These are phyloP conservation scores for Salix udensis DNA, from an alignment of 345 rosid species.

Conservation along the genomic window DNA sequence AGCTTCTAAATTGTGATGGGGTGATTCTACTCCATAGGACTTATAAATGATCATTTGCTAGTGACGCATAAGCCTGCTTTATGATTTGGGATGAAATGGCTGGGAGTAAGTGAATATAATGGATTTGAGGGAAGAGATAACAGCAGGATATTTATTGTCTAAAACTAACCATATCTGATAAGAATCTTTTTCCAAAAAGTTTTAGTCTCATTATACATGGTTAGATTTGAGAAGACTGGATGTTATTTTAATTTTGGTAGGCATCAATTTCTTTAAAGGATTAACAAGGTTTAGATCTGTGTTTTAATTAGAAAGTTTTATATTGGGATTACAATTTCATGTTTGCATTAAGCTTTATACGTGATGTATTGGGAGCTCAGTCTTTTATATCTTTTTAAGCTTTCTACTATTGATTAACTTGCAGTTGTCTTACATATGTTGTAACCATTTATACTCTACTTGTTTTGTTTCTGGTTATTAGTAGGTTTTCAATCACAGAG, in stretches of 20 bases:
- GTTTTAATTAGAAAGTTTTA: not conserved
- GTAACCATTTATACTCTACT: constrained; percentile 13
- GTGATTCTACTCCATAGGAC: not conserved
- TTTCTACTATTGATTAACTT: not conserved
- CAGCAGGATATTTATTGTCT: not conserved
- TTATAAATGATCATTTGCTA: not conserved
- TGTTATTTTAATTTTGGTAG: not conserved
- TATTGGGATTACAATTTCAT: not conserved
- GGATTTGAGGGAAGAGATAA: not conserved
- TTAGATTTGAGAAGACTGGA: not conserved
- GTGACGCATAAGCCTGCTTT: not conserved
- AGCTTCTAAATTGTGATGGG: not conserved
- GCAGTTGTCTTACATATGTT: not conserved
- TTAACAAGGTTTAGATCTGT: not conserved
- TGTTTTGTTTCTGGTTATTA: constrained; percentile 48
- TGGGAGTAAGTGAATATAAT: not conserved
- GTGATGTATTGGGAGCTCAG: not conserved
- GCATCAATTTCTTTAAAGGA: not conserved
- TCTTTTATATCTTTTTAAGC: not conserved
- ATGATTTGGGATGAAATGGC: not conserved
- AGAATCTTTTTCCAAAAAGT: too few species aligned
- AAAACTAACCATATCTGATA: not conserved
- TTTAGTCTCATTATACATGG: not conserved
- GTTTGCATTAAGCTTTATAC: not conserved
- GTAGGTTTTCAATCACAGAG: constrained; percentile 65